Evolutionary conservation across 2,329 filamentous ascomycete genomes (phyloP).

Genomic region (Pseudocercospora crystallina): DNA sequence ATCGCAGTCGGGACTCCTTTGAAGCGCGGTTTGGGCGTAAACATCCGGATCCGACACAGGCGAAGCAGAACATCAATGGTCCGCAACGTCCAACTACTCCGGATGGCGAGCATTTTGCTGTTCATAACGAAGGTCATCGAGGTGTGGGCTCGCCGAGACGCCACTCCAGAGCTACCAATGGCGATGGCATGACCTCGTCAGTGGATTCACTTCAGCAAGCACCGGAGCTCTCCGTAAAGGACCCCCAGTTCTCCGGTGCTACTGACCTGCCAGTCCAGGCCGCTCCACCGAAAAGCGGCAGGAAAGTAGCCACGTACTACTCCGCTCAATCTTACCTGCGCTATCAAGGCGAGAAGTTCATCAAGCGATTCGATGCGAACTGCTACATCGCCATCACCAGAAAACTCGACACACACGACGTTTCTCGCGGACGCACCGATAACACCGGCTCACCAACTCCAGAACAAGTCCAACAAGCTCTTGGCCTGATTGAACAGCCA

Average conservation of each 20-base stretch:
- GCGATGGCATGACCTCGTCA: conserved; percentile 27
- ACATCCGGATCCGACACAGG: conserved; percentile 76
- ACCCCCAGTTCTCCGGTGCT: conserved; percentile 49
- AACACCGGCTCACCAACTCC: conserved; percentile 42
- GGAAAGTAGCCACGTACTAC: conserved; percentile 72
- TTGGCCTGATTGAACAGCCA: conserved; percentile 82
- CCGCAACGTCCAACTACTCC: conserved; percentile 47
- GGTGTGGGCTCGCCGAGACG: conserved; percentile 48
- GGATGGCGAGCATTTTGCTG: conserved; percentile 50
- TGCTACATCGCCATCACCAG: conserved; percentile 99
- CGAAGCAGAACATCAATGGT: conserved; percentile 75
- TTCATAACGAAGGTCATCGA: conserved; percentile 54
- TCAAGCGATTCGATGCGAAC: conserved; percentile 95
- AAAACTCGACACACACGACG: conserved; percentile 95
- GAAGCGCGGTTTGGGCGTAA: conserved; percentile 94
- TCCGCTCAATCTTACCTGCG: conserved; percentile 96
- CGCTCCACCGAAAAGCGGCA: conserved; percentile 28
- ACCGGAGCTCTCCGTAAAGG: conserved; percentile 33
- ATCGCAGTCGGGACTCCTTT: conserved; percentile 94
- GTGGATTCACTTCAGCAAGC: conserved; percentile 20
- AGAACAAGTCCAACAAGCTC: conserved; percentile 64
- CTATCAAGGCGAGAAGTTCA: conserved; percentile 95
- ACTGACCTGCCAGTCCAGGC: conserved; percentile 35
- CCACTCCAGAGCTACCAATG: conserved; percentile 21
- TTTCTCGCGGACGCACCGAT: conserved; percentile 42